phyloP scores from a whole-genome alignment of 495 filamentous ascomycete species.

The Aspergillus mulundensis region DNA sequence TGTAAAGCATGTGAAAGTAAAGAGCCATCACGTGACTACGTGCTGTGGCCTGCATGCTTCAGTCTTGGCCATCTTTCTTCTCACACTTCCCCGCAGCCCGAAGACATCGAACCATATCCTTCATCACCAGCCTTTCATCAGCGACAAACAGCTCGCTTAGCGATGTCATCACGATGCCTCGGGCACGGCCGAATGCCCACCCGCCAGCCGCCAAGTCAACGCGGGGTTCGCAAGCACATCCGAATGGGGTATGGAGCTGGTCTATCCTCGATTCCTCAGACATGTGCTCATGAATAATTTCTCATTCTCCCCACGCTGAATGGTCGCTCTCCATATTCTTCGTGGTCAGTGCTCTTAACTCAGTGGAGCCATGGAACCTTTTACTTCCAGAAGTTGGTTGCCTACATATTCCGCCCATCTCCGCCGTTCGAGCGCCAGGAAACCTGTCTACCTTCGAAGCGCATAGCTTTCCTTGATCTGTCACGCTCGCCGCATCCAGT shows the following conservation, averaged over 20 bases:
- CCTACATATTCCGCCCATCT: not conserved
- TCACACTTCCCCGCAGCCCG: not conserved
- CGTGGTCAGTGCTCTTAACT: not conserved
- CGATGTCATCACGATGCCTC: constrained; percentile 8
- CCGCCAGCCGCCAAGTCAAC: constrained; percentile 1
- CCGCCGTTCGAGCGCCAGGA: not conserved
- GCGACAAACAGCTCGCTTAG: not conserved
- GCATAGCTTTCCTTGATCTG: not conserved
- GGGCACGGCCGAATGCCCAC: not conserved
- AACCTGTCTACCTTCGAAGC: not conserved
- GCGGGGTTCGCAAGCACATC: constrained; percentile 33
- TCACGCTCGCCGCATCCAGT: not conserved
- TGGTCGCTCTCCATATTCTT: not conserved
- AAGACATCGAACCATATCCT: not conserved
- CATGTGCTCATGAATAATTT: constrained; percentile 7
- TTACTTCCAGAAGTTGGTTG: not conserved
- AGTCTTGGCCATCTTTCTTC: not conserved
- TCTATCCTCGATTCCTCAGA: not conserved
- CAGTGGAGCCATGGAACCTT: constrained; percentile 3
- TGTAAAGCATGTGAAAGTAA: too few relatives aligned
- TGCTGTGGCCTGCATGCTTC: too few relatives aligned
- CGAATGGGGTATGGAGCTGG: constrained; percentile 19
- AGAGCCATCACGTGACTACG: too few relatives aligned
- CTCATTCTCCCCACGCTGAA: not conserved
- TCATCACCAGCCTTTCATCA: not conserved